Conservation (phyloP, 495 filamentous ascomycete species). For the Aspergillus saccharolyticus region DNA sequence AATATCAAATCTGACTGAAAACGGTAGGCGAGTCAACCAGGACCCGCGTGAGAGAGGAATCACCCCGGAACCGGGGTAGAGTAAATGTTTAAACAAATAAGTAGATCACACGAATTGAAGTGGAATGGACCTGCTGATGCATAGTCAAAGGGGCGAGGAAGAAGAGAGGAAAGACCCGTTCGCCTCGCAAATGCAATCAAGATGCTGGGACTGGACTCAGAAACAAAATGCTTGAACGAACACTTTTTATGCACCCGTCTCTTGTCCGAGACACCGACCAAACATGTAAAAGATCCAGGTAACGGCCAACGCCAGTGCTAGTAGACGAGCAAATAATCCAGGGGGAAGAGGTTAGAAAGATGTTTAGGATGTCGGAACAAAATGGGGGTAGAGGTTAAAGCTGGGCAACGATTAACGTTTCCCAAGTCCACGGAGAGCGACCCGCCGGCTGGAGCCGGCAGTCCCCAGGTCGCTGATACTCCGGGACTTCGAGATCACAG, state of each 20-base stretch:
- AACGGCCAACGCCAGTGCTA: slow-evolving; percentile 19
- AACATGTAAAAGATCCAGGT: slow-evolving; percentile 2
- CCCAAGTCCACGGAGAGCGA: slow-evolving; percentile 34
- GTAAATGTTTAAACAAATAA: neutral
- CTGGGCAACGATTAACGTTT: slow-evolving; percentile 14
- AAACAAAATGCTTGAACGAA: slow-evolving; percentile 1
- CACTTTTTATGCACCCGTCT: slow-evolving; percentile 5
- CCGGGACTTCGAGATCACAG: slow-evolving; percentile 29
- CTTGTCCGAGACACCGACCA: neutral
- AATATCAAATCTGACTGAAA: neutral
- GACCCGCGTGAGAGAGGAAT: neutral
- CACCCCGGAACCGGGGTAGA: neutral
- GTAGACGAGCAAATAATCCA: slow-evolving; percentile 10
- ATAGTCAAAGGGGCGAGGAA: too few species aligned
- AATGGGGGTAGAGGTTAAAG: neutral
- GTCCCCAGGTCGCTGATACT: slow-evolving; percentile 41
- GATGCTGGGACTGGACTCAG: slow-evolving; percentile 1
- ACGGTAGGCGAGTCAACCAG: neutral
- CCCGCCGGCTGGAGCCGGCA: slow-evolving; percentile 33
- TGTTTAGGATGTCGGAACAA: neutral
- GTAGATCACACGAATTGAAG: neutral
- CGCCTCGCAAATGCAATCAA: slow-evolving; percentile 9
- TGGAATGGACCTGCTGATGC: slow-evolving; percentile 29
- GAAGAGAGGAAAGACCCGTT: neutral
- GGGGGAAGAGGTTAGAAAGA: neutral